Base-by-base conservation (phyloP, 441 rosid species). In the Mallotus japonicus region DNA sequence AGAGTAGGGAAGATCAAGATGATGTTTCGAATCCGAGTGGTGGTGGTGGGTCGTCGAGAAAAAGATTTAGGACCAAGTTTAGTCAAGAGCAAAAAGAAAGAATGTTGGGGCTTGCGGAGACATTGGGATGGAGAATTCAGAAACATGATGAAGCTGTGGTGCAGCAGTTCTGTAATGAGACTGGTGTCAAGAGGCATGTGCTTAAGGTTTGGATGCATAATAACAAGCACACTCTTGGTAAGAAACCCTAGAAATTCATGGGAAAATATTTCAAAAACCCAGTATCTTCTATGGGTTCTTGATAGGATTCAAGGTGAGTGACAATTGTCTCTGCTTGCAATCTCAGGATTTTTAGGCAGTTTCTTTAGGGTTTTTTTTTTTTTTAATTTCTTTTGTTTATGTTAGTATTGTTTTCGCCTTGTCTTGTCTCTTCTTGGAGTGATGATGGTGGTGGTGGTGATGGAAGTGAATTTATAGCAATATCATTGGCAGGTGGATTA, bases 131-230 rank as follows among this genome's bases (percentile, higher is more conserved):
- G 97, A 68, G 96, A 57, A 89, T 92, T 67, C 97, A 91, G 83
- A 92, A 88, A 76, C 93, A 87, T 42, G 99, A 95, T 59, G 99
- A 95, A 47, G 82, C 80, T 32, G 86, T 84, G 13, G 93, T 95
- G 76, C 90, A 89, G 78, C 86, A 87, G 83, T 95, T 95, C 80
- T 92, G 97, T 72, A 79, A 81, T 28, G 97, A 95, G 76, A 85
- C 79, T 20, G 97, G 96, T 4, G 84, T 92, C 17, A 82, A 67
- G 71, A 81, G 97, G 66, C 90, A 89, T 17, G 97, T 95, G 59
- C 97, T 95, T 63, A 95, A 95, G 85, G 92, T 95, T 47, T 95
- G 99, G 99, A 92, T 95, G 97, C 99, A 92, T 80, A 95, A 95
- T 72, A 94, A 92, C 82, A 94, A 94, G 89, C 84, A 92, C 86